Evolutionary conservation across 257 asterid species (phyloP), one percentile per base, ranked within the genome.

Genomic region (Datura wrightii): DNA sequence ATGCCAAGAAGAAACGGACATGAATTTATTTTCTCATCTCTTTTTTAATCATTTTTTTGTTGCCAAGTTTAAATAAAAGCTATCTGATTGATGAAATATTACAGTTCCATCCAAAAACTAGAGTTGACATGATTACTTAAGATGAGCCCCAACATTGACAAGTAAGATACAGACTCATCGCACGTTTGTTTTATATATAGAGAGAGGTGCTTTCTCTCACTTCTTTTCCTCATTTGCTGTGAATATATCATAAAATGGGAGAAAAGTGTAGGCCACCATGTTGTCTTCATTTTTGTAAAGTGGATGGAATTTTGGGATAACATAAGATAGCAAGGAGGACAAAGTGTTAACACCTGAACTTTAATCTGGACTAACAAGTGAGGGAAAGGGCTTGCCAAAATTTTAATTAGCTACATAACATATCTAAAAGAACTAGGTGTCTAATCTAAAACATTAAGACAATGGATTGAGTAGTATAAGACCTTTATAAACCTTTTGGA

Each of bases 401-500:
- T 48, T 48, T 13, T 78, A 31, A 34, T 69, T 41, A 69, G 52
- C 63, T 50, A 63, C 6, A 52, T 50, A 34, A 1, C 15, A 31
- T 14, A 50, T 78, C 48, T 78, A 46, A 76, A 50, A 52, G 82
- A 39, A 78, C 58, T 13, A 31, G 34, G 60, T 13, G 3, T 24
- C 41, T 10, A 48, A 69, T 41, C 79, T 15, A 16, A 67, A 69
- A 74, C 14, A 74, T 48, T 24, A 48, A 48, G 8, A 52, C 44
- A 74, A 74, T 48, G 81, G 8, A 13, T 74, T 6, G 14, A 74
- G 60, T 5, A 74, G 81, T 13, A 71, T 9, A 71, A 44, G 34
- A n/a, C 79, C 79, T 24, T 18, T 74, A 74, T 48, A 74, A 11
- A 74, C 60, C n/a, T 31, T 74, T 50, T 24, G 81, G 42, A 48